Conservation (phyloP, 495 filamentous ascomycete genomes). For the Lasiosphaeria hispida region DNA sequence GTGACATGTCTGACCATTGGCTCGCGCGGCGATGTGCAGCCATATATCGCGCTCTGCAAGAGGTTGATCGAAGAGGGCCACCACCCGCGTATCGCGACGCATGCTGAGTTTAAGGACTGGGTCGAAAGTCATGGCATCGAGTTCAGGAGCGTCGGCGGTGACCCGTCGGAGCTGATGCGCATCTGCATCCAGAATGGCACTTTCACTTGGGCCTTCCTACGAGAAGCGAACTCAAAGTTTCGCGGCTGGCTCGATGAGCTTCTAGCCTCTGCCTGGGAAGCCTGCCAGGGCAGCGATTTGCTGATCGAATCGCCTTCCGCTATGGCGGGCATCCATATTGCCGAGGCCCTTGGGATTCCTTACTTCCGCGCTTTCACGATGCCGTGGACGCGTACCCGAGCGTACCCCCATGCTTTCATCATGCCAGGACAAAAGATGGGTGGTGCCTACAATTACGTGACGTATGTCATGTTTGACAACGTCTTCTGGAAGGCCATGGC, state of each 20-base stretch:
- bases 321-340: conserved; percentile 98
- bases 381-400: conserved; percentile 95
- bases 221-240: conserved; percentile 83
- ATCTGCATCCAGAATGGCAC: conserved; percentile 97
- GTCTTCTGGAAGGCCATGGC: conserved; percentile 95
- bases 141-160: conserved; percentile 82
- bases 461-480: conserved; percentile 95
- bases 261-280: conserved; percentile 75
- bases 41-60: conserved; percentile 95
- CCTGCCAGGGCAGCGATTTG: conserved; percentile 84
- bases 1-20: conserved; percentile 96
- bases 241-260: conserved; percentile 92
- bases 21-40: conserved; percentile 93
- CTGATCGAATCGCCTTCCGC: conserved; percentile 95
- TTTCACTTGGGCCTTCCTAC: conserved; percentile 90
- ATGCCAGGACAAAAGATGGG: conserved; percentile 92
- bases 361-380: conserved; percentile 99
- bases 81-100: conserved; percentile 82
- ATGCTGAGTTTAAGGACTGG: conserved; percentile 86
- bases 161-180: conserved; percentile 91
- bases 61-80: conserved; percentile 86
- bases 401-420: conserved; percentile 97
- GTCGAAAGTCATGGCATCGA: conserved; percentile 88
- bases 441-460: conserved; percentile 89
- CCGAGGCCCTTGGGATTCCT: conserved; percentile 89